Base-by-base conservation (phyloP, 1,284 basidiomycete species). In the Cerrena zonata region DNA sequence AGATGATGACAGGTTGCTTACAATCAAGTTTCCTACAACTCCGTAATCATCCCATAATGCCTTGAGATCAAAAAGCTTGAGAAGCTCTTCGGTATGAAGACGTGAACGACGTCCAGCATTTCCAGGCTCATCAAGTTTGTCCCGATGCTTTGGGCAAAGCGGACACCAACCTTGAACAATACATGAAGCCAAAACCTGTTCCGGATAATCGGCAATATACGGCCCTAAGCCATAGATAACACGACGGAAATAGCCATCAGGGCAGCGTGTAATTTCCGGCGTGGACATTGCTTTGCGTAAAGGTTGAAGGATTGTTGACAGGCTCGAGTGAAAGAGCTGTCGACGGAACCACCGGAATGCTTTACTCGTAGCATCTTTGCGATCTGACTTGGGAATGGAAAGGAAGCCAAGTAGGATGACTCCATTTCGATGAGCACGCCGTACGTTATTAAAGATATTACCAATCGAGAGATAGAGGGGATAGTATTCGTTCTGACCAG, bases 81-180 rank as follows among this genome's bases (percentile, higher is more conserved):
- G 18, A 2, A 50, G 30, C 12, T 50, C 43, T 21, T 41, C 25
- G 13, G 30, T 24, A 11, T 44, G 30, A 11, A 13, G 3, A 24
- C 13, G n/a, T 21, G 30, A 22, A 22, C 21, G 49, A 34, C 30
- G 19, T 15, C 26, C 13, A 11, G 25, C 45, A 36, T 30, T 12
- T 34, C 18, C n/a, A 27, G 30, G 26, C n/a, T n/a, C n/a, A 21
- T 45, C 49, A n/a, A 50, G 43, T 5, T 45, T 12, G 15, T 30
- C 26, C 15, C 18, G 49, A 19, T 27, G 3, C 10, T 12, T 45
- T 21, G 56, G 55, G 38, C 45, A 67, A 62, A 39, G 46, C 4
- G 61, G 46, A 43, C 65, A 67, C 65, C 65, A 67, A 45, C 62
- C n/a, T n/a, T n/a, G n/a, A n/a, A n/a, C n/a, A n/a, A n/a, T n/a